Percentiles rank a stretch among this genome's conserved stretches.
phyloP scores from a whole-genome alignment of 768 basidiomycete genomes.

The Rhodotorula sphaerocarpa region DNA sequence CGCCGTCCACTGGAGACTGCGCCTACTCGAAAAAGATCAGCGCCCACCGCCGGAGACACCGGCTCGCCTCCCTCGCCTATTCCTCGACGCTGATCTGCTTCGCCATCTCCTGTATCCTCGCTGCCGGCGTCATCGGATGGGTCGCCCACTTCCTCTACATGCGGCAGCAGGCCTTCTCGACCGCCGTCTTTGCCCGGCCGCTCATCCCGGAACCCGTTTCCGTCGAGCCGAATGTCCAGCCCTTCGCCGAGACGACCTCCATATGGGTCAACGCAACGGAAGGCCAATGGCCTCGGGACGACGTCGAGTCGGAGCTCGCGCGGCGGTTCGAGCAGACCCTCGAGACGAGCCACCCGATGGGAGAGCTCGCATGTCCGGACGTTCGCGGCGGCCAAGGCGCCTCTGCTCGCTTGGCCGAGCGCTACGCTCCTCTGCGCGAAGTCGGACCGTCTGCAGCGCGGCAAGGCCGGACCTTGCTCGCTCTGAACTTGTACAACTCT shows the following conservation, averaged over 20 bases:
- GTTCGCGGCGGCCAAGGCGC: neutral
- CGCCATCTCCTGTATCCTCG: slow-evolving; percentile 5
- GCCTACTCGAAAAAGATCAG: neutral
- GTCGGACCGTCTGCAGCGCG: neutral
- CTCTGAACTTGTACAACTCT: slow-evolving; percentile 39
- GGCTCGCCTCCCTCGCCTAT: neutral
- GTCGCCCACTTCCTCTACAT: slow-evolving; percentile 9
- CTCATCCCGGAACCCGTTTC: slow-evolving; percentile 1
- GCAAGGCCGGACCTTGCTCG: slow-evolving; percentile 16
- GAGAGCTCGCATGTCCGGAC: neutral
- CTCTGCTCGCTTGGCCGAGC: neutral
- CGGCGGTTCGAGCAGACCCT: neutral
- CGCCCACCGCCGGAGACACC: neutral
- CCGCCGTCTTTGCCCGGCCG: slow-evolving; percentile 19
- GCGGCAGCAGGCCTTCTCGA: slow-evolving; percentile 15
- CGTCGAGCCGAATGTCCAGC: slow-evolving; percentile 5
- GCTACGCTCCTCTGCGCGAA: slow-evolving; percentile 6
- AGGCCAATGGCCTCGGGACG: neutral
- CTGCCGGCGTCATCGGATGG: slow-evolving; percentile 8
- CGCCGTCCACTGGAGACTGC: too few species aligned
- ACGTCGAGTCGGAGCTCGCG: neutral
- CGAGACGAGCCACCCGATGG: slow-evolving; percentile 1
- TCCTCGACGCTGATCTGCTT: neutral
- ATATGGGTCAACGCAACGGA: neutral
- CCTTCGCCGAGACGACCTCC: neutral